A percentile compares a stretch with the other conserved stretches of the same genome.
These are phyloP conservation scores for Paspalum notatum DNA, from an alignment of 176 grass and related monocot genomes.

Conservation along the genomic window DNA sequence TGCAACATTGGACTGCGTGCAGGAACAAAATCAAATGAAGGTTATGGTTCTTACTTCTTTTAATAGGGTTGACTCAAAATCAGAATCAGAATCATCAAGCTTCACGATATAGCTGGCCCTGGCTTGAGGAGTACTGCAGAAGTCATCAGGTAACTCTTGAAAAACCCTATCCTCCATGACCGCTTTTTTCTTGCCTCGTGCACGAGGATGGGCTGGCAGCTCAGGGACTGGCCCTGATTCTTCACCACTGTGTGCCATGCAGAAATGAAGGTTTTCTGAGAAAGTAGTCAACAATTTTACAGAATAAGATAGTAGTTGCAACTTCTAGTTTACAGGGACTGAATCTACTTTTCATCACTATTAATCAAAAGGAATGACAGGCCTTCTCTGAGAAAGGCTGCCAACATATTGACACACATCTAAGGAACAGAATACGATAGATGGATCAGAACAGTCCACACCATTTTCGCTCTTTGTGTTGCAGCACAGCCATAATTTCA, in stretches of 20 bases:
- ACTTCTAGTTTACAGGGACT: background rate
- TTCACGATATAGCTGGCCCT: conserved; percentile 28
- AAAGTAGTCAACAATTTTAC: background rate
- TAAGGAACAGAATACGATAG: background rate
- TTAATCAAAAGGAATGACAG: background rate
- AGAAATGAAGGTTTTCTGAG: conserved; percentile 39
- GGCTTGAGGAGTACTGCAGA: conserved; percentile 33
- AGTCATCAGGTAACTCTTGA: conserved; percentile 51
- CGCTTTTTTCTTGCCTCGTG: conserved; percentile 39
- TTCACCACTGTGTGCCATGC: conserved; percentile 63
- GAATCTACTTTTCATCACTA: background rate
- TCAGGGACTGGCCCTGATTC: conserved; percentile 77
- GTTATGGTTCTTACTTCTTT: conserved; percentile 58
- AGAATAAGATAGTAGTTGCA: conserved; percentile 3
- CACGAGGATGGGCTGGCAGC: conserved; percentile 30
- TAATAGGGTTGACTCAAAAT: conserved; percentile 54
- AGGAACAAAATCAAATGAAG: conserved; percentile 29
- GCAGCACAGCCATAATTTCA: background rate
- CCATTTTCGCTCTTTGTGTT: background rate
- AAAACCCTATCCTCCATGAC: conserved; percentile 28
- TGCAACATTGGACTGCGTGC: background rate
- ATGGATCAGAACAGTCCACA: background rate
- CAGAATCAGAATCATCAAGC: conserved; percentile 50
- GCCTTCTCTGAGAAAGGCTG: background rate
- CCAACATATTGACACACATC: background rate